Percentiles rank a stretch among this genome's conserved stretches.
Evolutionary conservation across 768 basidiomycete genomes (phyloP).

Genomic region (Suillus luteus): DNA sequence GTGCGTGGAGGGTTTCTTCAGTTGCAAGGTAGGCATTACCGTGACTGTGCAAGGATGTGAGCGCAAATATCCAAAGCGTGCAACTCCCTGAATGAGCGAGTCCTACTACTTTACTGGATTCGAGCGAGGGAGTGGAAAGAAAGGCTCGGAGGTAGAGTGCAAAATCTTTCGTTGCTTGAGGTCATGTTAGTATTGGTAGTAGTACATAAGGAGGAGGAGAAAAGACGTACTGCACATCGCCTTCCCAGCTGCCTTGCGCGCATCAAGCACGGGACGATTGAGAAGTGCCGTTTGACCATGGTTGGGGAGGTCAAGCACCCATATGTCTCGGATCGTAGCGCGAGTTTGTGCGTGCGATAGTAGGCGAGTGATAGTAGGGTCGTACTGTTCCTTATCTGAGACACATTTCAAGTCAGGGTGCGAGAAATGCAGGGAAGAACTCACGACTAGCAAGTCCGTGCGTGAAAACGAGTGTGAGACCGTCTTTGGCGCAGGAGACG

Average conservation of each 20-base stretch:
- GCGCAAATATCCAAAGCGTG: conserved; percentile 21
- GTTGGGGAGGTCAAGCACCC: conserved; percentile 39
- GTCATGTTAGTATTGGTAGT: background rate
- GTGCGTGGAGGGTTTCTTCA: too few relatives aligned
- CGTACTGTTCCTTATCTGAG: conserved; percentile 34
- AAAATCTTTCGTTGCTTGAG: conserved; percentile 26
- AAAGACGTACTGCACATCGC: conserved; percentile 26
- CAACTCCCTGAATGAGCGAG: conserved; percentile 33
- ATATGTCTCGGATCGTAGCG: conserved; percentile 32
- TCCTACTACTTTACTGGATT: conserved; percentile 25
- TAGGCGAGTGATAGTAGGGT: conserved; percentile 18
- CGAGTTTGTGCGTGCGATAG: background rate
- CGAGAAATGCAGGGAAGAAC: conserved; percentile 5
- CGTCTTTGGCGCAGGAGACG: conserved; percentile 19
- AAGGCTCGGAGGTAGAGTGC: conserved; percentile 28
- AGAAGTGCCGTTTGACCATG: conserved; percentile 37
- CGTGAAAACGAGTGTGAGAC: conserved; percentile 29
- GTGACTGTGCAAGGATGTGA: too few relatives aligned
- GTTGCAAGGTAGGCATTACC: too few relatives aligned
- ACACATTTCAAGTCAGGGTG: background rate
- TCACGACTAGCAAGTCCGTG: conserved; percentile 32
- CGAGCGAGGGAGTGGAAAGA: conserved; percentile 25
- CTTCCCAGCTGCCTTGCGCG: conserved; percentile 20
- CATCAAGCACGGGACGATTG: conserved; percentile 31
- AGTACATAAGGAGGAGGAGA: background rate